Evolutionary conservation across 768 basidiomycete genomes (phyloP).

Genomic region (Sporobolomyces roseus): DNA sequence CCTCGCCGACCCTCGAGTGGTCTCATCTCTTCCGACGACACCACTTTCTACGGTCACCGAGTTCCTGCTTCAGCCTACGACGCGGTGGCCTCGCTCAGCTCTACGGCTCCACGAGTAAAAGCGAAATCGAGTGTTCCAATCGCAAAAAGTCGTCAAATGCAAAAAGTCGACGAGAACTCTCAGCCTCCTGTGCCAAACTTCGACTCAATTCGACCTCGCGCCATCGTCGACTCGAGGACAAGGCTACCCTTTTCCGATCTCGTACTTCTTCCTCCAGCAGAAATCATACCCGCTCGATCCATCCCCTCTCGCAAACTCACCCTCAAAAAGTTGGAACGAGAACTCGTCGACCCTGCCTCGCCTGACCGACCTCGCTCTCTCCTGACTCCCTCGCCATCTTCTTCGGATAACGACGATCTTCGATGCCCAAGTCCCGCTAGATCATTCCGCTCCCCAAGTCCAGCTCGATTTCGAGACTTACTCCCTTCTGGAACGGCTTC

Average conservation of each 20-base stretch:
- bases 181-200: background rate
- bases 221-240: background rate
- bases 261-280: constrained; percentile 9
- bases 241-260: background rate
- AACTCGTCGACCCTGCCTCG: background rate
- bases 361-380: background rate
- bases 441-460: constrained; percentile 25
- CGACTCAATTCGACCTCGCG: background rate
- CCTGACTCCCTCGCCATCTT: background rate
- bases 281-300: background rate
- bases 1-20: background rate
- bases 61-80: background rate
- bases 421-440: background rate
- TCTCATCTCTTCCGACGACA: constrained; percentile 6
- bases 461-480: constrained; percentile 26
- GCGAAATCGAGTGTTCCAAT: constrained; percentile 11
- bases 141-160: background rate
- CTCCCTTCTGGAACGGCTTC: constrained; percentile 20
- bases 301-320: background rate
- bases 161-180: background rate
- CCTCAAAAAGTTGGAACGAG: constrained; percentile 7
- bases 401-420: background rate
- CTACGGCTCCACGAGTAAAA: constrained; percentile 8
- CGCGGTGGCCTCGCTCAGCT: background rate
- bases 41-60: constrained; percentile 21